Conservation (phyloP, 306 rosid genomes). For the Geum urbanum region DNA sequence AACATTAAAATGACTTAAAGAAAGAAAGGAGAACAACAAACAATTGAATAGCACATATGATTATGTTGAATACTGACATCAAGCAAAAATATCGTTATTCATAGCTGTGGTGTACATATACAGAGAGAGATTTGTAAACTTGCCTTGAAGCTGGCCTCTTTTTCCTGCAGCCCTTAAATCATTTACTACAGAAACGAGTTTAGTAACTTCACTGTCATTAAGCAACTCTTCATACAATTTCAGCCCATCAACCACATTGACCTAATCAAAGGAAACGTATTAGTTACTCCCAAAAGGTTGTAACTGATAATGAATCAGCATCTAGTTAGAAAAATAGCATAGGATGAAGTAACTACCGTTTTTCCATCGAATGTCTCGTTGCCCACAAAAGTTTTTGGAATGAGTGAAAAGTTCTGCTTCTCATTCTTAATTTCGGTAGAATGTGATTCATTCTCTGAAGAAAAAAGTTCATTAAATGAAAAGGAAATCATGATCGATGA, state of each 20-base stretch:
- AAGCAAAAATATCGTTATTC: neutral
- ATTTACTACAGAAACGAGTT: constrained; percentile 57
- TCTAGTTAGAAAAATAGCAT: constrained; percentile 6
- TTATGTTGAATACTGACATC: neutral
- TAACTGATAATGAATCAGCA: constrained; percentile 4
- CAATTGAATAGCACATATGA: neutral
- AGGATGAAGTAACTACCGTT: constrained; percentile 47
- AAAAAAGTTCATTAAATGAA: constrained; percentile 12
- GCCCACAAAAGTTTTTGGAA: constrained; percentile 56
- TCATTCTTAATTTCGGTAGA: constrained; percentile 38
- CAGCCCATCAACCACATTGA: constrained; percentile 80
- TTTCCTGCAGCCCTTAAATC: constrained; percentile 70
- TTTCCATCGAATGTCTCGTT: constrained; percentile 63
- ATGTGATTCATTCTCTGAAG: constrained; percentile 51
- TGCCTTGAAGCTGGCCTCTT: constrained; percentile 74
- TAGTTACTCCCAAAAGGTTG: neutral
- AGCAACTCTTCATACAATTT: constrained; percentile 59
- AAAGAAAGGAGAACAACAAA: neutral
- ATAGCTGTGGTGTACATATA: neutral
- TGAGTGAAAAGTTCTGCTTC: constrained; percentile 37
- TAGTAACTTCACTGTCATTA: constrained; percentile 52
- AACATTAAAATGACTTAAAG: neutral
- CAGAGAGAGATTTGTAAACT: constrained; percentile 12
- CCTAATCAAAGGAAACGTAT: constrained; percentile 33
- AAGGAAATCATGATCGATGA: constrained; percentile 2